Base-by-base conservation (phyloP, 2,329 filamentous ascomycete genomes). In the Cladosporium phlei region DNA sequence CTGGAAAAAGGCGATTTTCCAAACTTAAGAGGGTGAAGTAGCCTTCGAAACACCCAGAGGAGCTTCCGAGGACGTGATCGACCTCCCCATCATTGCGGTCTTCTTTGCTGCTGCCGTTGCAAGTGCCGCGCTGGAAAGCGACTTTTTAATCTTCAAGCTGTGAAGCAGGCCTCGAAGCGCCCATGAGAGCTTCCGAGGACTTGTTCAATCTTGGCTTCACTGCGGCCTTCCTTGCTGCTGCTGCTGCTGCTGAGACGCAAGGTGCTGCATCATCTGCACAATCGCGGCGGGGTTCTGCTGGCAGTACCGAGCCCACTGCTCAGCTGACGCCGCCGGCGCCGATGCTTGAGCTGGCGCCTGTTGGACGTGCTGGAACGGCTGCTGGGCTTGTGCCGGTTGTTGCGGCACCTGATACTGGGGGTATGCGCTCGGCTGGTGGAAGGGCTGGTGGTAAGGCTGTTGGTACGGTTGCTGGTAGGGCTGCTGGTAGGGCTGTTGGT, bases 391-490 rank as follows among this genome's bases (percentile, higher is more conserved):
- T 29, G 32, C 35, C 52, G 43, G 37, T 9, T 44, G 40, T 35
- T 53, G 48, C 27, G 43, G 49, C 30, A 45, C 38, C 21, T 54
- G 54, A 33, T 54, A 53, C 33, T 53, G 54, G 21, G 46, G 48
- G 47, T 48, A 55, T 47, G 64, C 60, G 35, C 57, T 57, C 47
- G 60, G 59, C 32, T 52, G 47, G 32, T 35, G 42, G 21, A 25
- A 25, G 30, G 11, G 39, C 24, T 39, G 47, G 32, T 35, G 42
- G 21, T 34, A 25, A 32, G 11, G 39, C 24, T 39, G 42, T 10
- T 27, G 50, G 22, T 39, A 49, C 5, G 28, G 27, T 37, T 47
- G 47, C 30, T 40, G 47, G n/a, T 46, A 46, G 14, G 43, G 33
- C 20, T 52, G 49, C 11, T 51, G 52, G 21, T 22, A 42, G 19